Base-by-base conservation (phyloP, 1,284 basidiomycete species). In the Irpex rosettiformis region DNA sequence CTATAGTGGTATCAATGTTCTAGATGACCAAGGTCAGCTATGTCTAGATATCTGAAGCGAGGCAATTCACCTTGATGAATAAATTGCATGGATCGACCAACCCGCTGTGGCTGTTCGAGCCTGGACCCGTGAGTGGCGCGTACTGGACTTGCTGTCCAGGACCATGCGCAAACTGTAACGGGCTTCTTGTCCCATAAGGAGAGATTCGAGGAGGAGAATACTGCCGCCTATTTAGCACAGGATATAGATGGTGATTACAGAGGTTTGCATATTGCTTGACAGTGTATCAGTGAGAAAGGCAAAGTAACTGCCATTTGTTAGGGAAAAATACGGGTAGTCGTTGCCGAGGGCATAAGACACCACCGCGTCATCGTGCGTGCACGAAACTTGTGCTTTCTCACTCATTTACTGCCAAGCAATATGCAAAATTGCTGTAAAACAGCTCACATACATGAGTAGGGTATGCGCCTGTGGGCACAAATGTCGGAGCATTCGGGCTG, bases 61-160 rank as follows among this genome's bases (percentile, higher is more conserved):
- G 33, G 52, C 13, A 11, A 59, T 75, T 56, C 54, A 89, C 90
- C 79, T 93, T 92, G 79, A 89, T 91, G 73, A 95, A 95, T 52
- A 96, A 74, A 71, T 95, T 95, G 79, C 92, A 94, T 1, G 92
- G 93, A 73, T 96, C 93, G 62, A 96, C 93, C 24, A 94, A 78
- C 27, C 93, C 93, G 61, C 91, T 93, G 65, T 90, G 85, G 66
- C 89, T 93, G 56, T 66, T 82, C 30, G 91, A 86, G 13, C 90
- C 91, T 27, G 89, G 89, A 1, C 90, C 91, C 25, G 66, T 67
- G 43, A 81, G 57, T 8, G 91, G 91, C 1, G 93, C 91, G 13
- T 88, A 80, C 67, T 94, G 90, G 22, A 94, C 91, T 71, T 94
- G 91, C 71, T 94, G 93, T 10, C 93, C 92, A 8, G 93, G 93